These are phyloP conservation scores for Fallopia convolvulus DNA, from an alignment of 148 eudicot species.

Conservation along the genomic window DNA sequence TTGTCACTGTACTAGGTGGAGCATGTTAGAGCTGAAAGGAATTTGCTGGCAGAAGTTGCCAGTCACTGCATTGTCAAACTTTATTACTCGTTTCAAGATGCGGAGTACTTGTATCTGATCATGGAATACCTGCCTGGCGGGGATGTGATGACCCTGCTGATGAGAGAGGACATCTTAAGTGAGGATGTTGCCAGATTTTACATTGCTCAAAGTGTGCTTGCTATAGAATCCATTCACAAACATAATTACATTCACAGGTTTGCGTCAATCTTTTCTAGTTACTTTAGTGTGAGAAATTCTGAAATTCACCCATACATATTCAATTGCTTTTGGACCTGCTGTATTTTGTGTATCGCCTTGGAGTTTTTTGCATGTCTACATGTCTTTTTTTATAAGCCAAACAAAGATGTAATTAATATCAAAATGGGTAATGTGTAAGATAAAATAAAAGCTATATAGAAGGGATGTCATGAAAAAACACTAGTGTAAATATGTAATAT, in stretches of 20 bases:
- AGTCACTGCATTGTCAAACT: constrained; percentile 91
- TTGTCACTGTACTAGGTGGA: constrained; percentile 50
- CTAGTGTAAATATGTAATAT: not conserved
- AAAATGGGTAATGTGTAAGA: not conserved
- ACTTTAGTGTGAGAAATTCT: not conserved
- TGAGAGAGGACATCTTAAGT: constrained; percentile 85
- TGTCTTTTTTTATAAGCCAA: not conserved
- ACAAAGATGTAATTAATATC: not conserved
- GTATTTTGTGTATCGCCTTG: not conserved
- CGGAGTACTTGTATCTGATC: constrained; percentile 75
- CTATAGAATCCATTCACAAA: constrained; percentile 93
- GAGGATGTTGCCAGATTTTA: constrained; percentile 89
- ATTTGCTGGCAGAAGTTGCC: constrained; percentile 92
- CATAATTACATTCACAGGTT: constrained; percentile 94
- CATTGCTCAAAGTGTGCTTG: constrained; percentile 87
- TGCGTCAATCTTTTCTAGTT: constrained; percentile 10
- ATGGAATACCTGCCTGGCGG: constrained; percentile 99
- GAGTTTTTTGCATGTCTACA: not conserved
- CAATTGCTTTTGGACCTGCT: not conserved
- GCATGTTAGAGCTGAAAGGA: constrained; percentile 95
- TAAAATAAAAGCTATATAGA: not conserved
- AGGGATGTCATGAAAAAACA: not conserved
- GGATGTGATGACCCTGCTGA: constrained; percentile 91
- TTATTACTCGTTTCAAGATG: constrained; percentile 94
- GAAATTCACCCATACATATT: not conserved